A percentile compares a stretch with the other conserved stretches of the same genome.
phyloP scores from a whole-genome alignment of 1,139 yeast genomes.

The Sugiyamaella xylanicola region DNA sequence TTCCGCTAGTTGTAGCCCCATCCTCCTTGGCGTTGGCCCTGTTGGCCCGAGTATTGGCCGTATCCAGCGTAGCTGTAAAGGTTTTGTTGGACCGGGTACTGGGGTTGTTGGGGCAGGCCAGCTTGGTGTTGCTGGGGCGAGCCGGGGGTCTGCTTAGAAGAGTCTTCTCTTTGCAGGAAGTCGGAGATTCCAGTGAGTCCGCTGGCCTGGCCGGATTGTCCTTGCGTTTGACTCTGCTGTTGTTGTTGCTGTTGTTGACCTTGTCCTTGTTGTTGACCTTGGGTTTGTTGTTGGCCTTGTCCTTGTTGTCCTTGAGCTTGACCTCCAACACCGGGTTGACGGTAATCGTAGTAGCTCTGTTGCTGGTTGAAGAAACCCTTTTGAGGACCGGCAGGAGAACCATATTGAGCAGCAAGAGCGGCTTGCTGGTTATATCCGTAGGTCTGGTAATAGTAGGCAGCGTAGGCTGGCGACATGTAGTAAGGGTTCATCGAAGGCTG shows the following conservation, averaged over 20 bases:
- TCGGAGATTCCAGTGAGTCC: conserved; percentile 40
- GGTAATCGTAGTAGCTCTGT: conserved; percentile 35
- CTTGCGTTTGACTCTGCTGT: conserved; percentile 25
- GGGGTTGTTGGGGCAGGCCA: conserved; percentile 31
- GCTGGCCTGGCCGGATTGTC: conserved; percentile 22
- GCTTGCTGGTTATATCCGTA: conserved; percentile 37
- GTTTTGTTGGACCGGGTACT: conserved; percentile 37
- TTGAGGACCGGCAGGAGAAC: conserved; percentile 31
- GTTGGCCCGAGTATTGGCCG: conserved; percentile 37
- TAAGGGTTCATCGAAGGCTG: conserved; percentile 35
- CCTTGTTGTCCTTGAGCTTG: conserved; percentile 24
- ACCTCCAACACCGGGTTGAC: conserved; percentile 24
- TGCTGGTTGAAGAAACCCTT: conserved; percentile 36
- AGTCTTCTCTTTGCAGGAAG: conserved; percentile 41
- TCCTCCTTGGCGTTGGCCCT: conserved; percentile 28
- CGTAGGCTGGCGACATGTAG: conserved; percentile 39
- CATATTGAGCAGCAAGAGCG: conserved; percentile 33
- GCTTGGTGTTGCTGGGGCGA: conserved; percentile 32
- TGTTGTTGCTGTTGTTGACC: conserved; percentile 31
- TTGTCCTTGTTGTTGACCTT: conserved; percentile 27
- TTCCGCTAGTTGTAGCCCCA: conserved; percentile 28
- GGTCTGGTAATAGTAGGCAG: conserved; percentile 39
- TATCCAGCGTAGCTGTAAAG: conserved; percentile 39
- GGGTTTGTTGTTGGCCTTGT: conserved; percentile 17
- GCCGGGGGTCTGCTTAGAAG: conserved; percentile 32